phyloP scores from a whole-genome alignment of 495 filamentous ascomycete genomes.

The Parathielavia hyrcaniae region DNA sequence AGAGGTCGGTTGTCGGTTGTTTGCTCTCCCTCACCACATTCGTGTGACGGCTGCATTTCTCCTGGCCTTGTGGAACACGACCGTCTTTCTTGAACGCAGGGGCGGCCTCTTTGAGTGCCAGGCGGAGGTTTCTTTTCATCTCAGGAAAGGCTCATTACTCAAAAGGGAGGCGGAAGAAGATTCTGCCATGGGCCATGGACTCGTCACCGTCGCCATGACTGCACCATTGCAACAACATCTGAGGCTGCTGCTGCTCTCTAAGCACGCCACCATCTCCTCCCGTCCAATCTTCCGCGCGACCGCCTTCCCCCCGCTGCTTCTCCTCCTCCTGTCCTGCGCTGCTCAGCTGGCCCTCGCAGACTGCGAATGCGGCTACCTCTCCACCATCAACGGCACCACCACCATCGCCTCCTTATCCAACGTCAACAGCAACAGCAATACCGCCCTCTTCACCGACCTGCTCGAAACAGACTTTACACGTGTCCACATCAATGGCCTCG shows the following conservation, averaged over 20 bases:
- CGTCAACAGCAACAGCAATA: constrained; percentile 21
- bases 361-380: constrained; percentile 67
- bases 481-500: constrained; percentile 12
- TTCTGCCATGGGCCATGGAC: not conserved
- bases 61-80: too few relatives aligned
- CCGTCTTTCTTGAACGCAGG: too few relatives aligned
- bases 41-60: too few relatives aligned
- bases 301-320: not conserved
- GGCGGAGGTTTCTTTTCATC: too few relatives aligned
- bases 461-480: constrained; percentile 64
- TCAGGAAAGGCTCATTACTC: too few relatives aligned
- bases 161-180: not conserved
- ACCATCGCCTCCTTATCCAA: not conserved
- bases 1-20: too few relatives aligned
- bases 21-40: too few relatives aligned
- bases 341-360: constrained; percentile 33
- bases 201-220: not conserved
- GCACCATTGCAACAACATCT: not conserved
- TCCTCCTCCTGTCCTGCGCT: constrained; percentile 12
- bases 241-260: not conserved
- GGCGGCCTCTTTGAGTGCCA: too few relatives aligned
- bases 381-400: constrained; percentile 34
- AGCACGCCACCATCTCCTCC: not conserved
- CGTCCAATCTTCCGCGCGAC: not conserved
- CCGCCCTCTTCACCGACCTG: constrained; percentile 56